Percentiles rank a stretch among this genome's conserved stretches.
Conservation (phyloP, 805 yeast species). For the Yamadazyma akitaensis region DNA sequence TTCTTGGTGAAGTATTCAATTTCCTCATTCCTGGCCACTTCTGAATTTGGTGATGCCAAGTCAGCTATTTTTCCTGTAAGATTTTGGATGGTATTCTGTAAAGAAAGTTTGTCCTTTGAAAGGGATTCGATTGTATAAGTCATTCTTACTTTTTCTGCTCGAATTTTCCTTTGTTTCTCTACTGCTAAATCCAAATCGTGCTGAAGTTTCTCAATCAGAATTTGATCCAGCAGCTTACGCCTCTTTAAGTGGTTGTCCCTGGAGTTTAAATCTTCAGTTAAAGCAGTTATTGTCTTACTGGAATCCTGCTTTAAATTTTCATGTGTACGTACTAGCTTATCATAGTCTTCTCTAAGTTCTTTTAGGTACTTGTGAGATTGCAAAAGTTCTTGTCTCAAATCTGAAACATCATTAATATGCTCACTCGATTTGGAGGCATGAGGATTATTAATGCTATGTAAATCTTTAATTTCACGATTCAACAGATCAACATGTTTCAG, state of each 20-base stretch:
- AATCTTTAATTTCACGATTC: conserved; percentile 30
- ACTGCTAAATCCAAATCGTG: conserved; percentile 39
- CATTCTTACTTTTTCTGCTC: conserved; percentile 44
- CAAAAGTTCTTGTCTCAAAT: conserved; percentile 16
- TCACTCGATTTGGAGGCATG: neutral
- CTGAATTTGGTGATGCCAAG: conserved; percentile 18
- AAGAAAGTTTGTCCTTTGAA: conserved; percentile 32
- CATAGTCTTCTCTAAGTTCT: conserved; percentile 17
- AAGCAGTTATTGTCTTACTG: conserved; percentile 19
- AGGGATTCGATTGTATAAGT: conserved; percentile 38
- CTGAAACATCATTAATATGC: conserved; percentile 4
- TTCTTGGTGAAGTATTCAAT: conserved; percentile 13
- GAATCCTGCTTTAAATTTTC: conserved; percentile 21
- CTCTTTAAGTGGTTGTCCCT: conserved; percentile 17
- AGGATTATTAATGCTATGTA: conserved; percentile 15
- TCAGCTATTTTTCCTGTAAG: conserved; percentile 35
- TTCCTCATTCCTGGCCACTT: conserved; percentile 4
- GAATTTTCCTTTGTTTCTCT: conserved; percentile 41
- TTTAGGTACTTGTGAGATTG: conserved; percentile 19
- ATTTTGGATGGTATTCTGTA: conserved; percentile 34
- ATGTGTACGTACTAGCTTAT: conserved; percentile 13
- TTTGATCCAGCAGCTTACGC: conserved; percentile 10
- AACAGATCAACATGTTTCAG: conserved; percentile 28
- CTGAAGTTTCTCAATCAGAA: conserved; percentile 27
- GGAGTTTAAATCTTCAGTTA: conserved; percentile 21